Percentiles rank a stretch among this genome's conserved stretches.
These are phyloP conservation scores for Misopates orontium DNA, from an alignment of 257 asterid species.

Conservation along the genomic window DNA sequence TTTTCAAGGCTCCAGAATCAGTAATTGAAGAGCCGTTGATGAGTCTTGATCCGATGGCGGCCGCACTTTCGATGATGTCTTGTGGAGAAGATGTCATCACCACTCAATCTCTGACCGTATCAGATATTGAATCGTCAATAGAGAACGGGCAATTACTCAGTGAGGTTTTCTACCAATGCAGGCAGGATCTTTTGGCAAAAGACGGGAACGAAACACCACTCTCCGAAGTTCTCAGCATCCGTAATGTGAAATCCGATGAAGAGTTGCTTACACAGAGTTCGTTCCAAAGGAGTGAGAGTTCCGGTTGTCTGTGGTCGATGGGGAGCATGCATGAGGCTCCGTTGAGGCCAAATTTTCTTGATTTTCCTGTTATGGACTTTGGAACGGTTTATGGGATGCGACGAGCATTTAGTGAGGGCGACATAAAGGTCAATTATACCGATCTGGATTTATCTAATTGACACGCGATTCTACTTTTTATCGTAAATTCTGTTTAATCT, in stretches of 20 bases:
- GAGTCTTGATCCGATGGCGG: slow-evolving; percentile 76
- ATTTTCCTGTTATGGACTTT: slow-evolving; percentile 67
- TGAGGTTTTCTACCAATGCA: slow-evolving; percentile 85
- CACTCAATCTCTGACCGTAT: slow-evolving; percentile 61
- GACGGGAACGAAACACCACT: slow-evolving; percentile 67
- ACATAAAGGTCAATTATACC: slow-evolving; percentile 67
- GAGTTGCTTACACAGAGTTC: slow-evolving; percentile 37
- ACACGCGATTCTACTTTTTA: not conserved
- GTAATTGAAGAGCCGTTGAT: slow-evolving; percentile 60
- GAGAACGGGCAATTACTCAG: slow-evolving; percentile 73
- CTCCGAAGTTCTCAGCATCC: slow-evolving; percentile 55
- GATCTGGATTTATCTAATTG: slow-evolving; percentile 10
- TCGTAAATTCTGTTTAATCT: not conserved
- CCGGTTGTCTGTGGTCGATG: slow-evolving; percentile 60
- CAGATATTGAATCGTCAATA: slow-evolving; percentile 67
- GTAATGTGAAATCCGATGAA: slow-evolving; percentile 37
- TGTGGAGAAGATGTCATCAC: slow-evolving; percentile 69
- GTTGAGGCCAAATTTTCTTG: slow-evolving; percentile 71
- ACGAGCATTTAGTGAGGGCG: slow-evolving; percentile 93
- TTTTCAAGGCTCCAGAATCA: slow-evolving; percentile 79
- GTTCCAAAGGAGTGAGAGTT: slow-evolving; percentile 70
- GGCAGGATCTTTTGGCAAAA: slow-evolving; percentile 80
- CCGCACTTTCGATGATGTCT: slow-evolving; percentile 84
- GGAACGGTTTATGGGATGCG: slow-evolving; percentile 76
- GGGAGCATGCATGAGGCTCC: slow-evolving; percentile 51